Conservation (phyloP, 345 rosid genomes). For the Lenwebbia sp. region DNA sequence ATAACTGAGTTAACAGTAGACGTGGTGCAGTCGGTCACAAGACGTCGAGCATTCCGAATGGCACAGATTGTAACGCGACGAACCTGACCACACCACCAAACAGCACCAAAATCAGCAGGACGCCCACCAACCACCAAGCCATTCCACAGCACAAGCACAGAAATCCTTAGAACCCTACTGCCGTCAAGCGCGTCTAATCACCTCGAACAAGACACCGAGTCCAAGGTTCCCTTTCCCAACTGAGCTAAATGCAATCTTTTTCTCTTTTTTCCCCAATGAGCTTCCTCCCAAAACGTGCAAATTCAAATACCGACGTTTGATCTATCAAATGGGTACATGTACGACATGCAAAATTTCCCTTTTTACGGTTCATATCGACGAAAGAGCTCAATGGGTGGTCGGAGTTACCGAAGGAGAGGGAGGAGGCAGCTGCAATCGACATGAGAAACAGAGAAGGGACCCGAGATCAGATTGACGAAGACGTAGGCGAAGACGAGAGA, state of each 20-base stretch:
- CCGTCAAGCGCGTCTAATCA: not conserved
- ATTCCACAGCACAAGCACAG: not conserved
- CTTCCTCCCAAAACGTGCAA: not conserved
- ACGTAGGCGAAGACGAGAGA: not conserved
- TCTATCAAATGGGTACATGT: not conserved
- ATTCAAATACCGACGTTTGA: not conserved
- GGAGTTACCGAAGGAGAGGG: slow-evolving; percentile 44
- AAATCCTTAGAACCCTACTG: not conserved
- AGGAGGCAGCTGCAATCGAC: slow-evolving; percentile 71
- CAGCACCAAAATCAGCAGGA: not conserved
- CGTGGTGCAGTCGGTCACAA: not conserved
- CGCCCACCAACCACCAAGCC: not conserved
- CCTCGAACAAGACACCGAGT: not conserved
- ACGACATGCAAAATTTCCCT: not conserved
- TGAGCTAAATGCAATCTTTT: not conserved
- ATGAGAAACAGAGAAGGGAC: slow-evolving; percentile 14
- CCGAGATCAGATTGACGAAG: not conserved
- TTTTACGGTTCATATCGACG: not conserved
- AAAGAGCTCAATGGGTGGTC: slow-evolving; percentile 1
- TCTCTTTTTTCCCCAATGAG: not conserved
- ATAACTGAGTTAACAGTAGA: not conserved
- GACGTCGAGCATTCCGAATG: slow-evolving; percentile 60
- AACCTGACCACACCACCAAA: slow-evolving; percentile 31
- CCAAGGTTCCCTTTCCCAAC: not conserved
- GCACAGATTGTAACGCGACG: slow-evolving; percentile 47